phyloP scores from a whole-genome alignment of 2,329 filamentous ascomycete genomes.

The Dothidotthia symphoricarpi region DNA sequence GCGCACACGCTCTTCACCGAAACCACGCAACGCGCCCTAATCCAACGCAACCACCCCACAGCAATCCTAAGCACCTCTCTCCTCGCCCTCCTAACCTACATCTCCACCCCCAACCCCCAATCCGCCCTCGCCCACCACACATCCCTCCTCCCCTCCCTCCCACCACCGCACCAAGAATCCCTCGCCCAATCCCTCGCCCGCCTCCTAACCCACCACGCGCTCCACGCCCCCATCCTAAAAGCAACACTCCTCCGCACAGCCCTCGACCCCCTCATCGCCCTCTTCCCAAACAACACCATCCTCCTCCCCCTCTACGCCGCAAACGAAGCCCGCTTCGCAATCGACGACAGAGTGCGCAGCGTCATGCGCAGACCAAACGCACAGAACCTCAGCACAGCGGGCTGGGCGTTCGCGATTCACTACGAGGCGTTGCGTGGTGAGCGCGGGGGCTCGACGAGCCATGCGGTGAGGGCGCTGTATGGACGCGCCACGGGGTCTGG shows the following conservation, averaged over 20 bases:
- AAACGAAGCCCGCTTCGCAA: slow-evolving; percentile 68
- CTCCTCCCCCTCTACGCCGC: slow-evolving; percentile 72
- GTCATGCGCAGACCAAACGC: slow-evolving; percentile 51
- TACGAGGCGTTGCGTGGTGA: slow-evolving; percentile 51
- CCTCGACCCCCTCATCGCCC: slow-evolving; percentile 58
- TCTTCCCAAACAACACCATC: slow-evolving; percentile 73
- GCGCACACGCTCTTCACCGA: slow-evolving; percentile 12
- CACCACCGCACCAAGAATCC: slow-evolving; percentile 54
- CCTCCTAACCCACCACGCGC: slow-evolving; percentile 66
- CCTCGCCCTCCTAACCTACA: slow-evolving; percentile 65
- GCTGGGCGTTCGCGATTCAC: slow-evolving; percentile 56
- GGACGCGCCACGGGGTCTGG: slow-evolving; percentile 49
- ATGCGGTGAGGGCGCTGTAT: slow-evolving; percentile 57
- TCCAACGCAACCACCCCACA: slow-evolving; percentile 38
- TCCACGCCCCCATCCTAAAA: slow-evolving; percentile 63
- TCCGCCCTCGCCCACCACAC: slow-evolving; percentile 30
- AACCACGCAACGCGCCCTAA: slow-evolving; percentile 56
- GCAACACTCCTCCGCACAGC: slow-evolving; percentile 63
- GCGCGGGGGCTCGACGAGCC: slow-evolving; percentile 46
- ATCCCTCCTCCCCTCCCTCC: too few species aligned
- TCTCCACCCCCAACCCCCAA: slow-evolving; percentile 48
- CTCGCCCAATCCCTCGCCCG: slow-evolving; percentile 67
- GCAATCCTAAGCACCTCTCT: slow-evolving; percentile 61
- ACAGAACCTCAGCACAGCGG: slow-evolving; percentile 43
- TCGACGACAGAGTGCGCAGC: slow-evolving; percentile 74